These are phyloP conservation scores for Linderina pennispora DNA, from an alignment of 192 early-diverging fungal genomes.

Conservation along the genomic window DNA sequence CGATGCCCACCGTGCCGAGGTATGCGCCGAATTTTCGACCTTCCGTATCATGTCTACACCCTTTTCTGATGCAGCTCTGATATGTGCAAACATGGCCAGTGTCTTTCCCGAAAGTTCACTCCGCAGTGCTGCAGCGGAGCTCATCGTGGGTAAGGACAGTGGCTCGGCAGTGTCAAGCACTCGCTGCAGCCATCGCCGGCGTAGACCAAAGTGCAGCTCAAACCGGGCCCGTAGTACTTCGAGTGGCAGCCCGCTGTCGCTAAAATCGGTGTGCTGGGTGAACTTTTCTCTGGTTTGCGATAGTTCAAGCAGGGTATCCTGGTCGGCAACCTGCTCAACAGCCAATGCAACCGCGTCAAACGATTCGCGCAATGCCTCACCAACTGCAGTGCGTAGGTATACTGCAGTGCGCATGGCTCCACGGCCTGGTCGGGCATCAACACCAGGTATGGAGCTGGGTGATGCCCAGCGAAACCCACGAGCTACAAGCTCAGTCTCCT, in stretches of 20 bases:
- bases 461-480: slow-evolving; percentile 28
- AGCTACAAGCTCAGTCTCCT: slow-evolving; percentile 23
- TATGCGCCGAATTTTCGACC: slow-evolving; percentile 15
- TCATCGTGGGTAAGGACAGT: neutral
- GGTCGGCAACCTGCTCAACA: neutral
- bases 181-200: slow-evolving; percentile 16
- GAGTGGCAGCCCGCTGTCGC: neutral
- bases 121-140: neutral
- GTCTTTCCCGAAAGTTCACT: neutral
- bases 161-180: slow-evolving; percentile 3
- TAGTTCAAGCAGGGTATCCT: neutral
- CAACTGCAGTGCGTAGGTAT: slow-evolving; percentile 8
- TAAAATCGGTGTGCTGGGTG: too few relatives aligned
- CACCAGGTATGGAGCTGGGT: too few relatives aligned
- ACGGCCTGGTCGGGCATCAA: slow-evolving; percentile 8
- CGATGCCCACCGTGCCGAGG: slow-evolving; percentile 20
- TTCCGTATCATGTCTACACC: neutral
- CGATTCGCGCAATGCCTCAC: neutral
- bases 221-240: slow-evolving; percentile 11
- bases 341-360: neutral
- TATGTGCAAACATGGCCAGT: neutral
- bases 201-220: slow-evolving; percentile 17
- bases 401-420: slow-evolving; percentile 10
- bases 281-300: neutral
- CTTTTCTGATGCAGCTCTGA: neutral